Base-by-base conservation (phyloP, 495 filamentous ascomycete genomes). In the Filosporella fistucella region DNA sequence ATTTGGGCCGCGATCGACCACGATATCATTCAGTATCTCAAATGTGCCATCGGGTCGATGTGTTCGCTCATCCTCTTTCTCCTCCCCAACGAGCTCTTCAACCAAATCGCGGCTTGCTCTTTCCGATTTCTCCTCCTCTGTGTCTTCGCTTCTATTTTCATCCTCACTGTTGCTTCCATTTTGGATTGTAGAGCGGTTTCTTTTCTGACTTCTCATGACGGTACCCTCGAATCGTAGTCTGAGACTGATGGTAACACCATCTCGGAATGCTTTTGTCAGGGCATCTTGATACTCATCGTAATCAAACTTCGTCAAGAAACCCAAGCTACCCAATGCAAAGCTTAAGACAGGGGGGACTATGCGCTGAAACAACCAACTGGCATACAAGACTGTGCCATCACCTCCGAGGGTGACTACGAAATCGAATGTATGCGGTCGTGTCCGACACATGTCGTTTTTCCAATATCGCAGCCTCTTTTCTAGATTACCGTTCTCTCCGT, bases 241-340 rank as follows among this genome's bases (percentile, higher is more conserved):
- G 56, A 98, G 67, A 58, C 83, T 89, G n/a, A 97, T 88, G 2
- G 82, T 85, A 32, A 98, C 85, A 26, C 93, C 93, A 41, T 95
- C 85, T 21, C 70, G 69, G 56, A 97, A 88, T 4, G 86, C 84
- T 16, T 72, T 75, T 1, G 75, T 78, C 14, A 98, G 69, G 6
- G 78, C 91, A 4, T 82, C 67, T 49, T 78, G 71, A 54, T 87
- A 87, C 3, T 82, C 66, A 18, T 80, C 78, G 65, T 86, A 98
- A 62, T 95, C 89, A 64, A 96, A 97, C 61, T 96, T 96, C 14
- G 94, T 97, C 53, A 98, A 69, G 60, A 98, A 97, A 0, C 93
- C 93, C 21, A 98, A 68, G 16, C 91, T 96, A 3, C 93, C 93
- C 23, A 97, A 66, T 18, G 89, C 78, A 65, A 98, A 97, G 39